Evolutionary conservation across 2,329 filamentous ascomycete species (phyloP).

Genomic region (Fusarium euwallaceae): DNA sequence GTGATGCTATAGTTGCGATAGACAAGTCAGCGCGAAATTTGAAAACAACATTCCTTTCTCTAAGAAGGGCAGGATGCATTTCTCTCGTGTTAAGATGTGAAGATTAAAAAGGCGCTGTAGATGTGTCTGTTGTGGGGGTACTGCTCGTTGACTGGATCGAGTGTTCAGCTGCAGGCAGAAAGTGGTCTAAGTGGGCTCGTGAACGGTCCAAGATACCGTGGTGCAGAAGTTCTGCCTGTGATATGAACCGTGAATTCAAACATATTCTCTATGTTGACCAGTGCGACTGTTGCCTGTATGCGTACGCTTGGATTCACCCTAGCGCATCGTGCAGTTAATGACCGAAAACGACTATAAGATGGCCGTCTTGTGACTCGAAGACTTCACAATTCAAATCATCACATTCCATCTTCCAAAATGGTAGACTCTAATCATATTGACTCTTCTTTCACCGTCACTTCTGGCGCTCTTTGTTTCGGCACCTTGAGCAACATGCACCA

Average conservation of each 20-base stretch:
- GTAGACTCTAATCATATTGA: not conserved
- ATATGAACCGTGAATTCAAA: not conserved
- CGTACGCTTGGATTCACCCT: not conserved
- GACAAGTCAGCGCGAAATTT: no score
- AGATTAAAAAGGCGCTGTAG: not conserved
- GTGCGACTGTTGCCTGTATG: not conserved
- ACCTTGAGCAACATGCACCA: not conserved
- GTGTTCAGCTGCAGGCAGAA: not conserved
- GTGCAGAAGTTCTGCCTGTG: not conserved
- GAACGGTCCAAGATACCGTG: not conserved
- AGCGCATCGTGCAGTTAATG: not conserved
- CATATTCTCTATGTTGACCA: not conserved
- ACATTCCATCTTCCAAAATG: not conserved
- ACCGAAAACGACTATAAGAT: not conserved
- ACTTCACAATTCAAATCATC: not conserved
- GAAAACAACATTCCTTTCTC: not conserved
- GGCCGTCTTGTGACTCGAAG: no score
- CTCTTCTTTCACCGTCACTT: not conserved
- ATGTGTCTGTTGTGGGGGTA: no score
- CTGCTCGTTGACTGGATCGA: no score
- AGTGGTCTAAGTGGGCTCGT: not conserved
- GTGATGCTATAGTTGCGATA: constrained; percentile 15
- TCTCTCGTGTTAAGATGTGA: not conserved
- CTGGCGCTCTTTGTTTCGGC: not conserved
- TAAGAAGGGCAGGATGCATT: not conserved